Conservation (phyloP, 2,329 filamentous ascomycete species). For the Raffaelea deltoideospora region DNA sequence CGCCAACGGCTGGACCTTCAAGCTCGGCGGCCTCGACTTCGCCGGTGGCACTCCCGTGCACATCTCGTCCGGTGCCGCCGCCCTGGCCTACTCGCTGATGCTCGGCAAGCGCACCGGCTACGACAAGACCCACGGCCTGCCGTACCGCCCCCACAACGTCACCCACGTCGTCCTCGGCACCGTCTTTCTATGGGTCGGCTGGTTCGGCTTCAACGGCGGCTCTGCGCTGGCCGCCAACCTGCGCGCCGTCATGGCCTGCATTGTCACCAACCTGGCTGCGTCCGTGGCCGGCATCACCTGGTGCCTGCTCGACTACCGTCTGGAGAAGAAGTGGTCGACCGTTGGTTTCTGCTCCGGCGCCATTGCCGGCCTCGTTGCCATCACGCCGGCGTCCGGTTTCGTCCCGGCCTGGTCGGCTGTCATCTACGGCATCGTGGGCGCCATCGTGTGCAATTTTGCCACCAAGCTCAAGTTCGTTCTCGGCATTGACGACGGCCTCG, state of each 20-base stretch:
- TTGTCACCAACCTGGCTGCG: conserved; percentile 78
- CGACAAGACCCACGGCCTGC: conserved; percentile 42
- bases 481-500: conserved; percentile 73
- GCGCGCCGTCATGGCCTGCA: conserved; percentile 75
- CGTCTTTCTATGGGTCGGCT: conserved; percentile 76
- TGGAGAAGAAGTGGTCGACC: conserved; percentile 89
- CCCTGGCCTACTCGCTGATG: conserved; percentile 59
- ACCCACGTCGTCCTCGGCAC: conserved; percentile 61
- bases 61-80: conserved; percentile 56
- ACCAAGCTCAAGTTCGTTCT: conserved; percentile 69
- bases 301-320: conserved; percentile 74
- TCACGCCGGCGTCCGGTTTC: conserved; percentile 71
- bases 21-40: conserved; percentile 56
- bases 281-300: conserved; percentile 69
- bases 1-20: conserved; percentile 53
- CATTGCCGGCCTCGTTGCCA: conserved; percentile 76
- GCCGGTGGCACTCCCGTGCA: conserved; percentile 64
- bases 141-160: conserved; percentile 58
- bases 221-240: conserved; percentile 68
- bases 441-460: conserved; percentile 63
- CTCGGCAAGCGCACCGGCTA: conserved; percentile 54
- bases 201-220: conserved; percentile 94
- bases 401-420: conserved; percentile 51
- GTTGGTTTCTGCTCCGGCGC: conserved; percentile 86
- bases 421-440: conserved; percentile 43